Conservation (phyloP, 2,329 filamentous ascomycete species). For the Ceratocystis destructans region DNA sequence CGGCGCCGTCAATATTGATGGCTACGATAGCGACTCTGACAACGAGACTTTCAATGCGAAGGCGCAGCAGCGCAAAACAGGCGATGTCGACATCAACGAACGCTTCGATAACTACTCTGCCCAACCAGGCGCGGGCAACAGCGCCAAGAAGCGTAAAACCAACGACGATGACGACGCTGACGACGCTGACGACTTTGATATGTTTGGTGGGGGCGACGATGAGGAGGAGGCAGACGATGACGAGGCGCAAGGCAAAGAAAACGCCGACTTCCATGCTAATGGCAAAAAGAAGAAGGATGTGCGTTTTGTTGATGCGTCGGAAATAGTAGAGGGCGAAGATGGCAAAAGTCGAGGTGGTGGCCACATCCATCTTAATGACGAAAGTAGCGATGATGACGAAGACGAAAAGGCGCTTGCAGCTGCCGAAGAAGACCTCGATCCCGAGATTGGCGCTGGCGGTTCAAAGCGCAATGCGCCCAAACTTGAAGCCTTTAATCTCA, state of each 20-base stretch:
- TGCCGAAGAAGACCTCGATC: conserved; percentile 63
- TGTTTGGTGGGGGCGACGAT: conserved; percentile 62
- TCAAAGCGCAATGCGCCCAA: conserved; percentile 89
- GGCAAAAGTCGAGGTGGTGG: conserved; percentile 59
- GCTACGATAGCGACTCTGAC: conserved; percentile 87
- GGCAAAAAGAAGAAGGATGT: conserved; percentile 52
- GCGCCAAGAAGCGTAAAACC: conserved; percentile 23
- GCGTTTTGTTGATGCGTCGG: conserved; percentile 41
- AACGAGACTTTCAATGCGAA: conserved; percentile 78
- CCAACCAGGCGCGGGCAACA: conserved; percentile 26
- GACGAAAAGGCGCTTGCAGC: conserved; percentile 58
- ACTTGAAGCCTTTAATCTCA: conserved; percentile 93
- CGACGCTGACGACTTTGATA: conserved; percentile 54
- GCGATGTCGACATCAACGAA: conserved; percentile 19
- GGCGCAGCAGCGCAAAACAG: conserved; percentile 44
- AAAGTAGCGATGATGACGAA: conserved; percentile 46
- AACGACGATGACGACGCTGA: conserved; percentile 29
- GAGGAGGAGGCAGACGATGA: conserved; percentile 29
- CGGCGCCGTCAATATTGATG: conserved; percentile 89
- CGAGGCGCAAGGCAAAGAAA: conserved; percentile 23
- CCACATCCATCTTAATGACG: conserved; percentile 48
- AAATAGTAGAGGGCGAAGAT: conserved; percentile 66
- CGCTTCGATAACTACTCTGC: conserved; percentile 42
- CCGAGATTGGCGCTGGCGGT: conserved; percentile 78
- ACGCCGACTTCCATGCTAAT: conserved; percentile 25